These are phyloP conservation scores for Dipteronia dyeriana DNA, from an alignment of 345 rosid species.

Conservation along the genomic window DNA sequence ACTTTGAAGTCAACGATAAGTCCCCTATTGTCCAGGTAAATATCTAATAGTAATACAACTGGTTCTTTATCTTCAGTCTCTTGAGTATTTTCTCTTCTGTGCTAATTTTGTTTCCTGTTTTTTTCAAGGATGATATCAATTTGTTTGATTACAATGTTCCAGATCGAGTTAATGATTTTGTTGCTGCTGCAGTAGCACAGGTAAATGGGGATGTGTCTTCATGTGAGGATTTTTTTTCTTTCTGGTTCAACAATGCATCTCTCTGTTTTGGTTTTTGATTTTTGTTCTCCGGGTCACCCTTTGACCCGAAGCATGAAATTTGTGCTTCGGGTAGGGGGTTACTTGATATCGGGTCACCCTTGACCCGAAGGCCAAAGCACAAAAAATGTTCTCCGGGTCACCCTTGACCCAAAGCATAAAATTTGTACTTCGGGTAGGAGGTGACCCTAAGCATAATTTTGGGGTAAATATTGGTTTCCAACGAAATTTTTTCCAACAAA, in stretches of 20 bases:
- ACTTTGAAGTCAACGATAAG: constrained; percentile 82
- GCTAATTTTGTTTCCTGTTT: constrained; percentile 32
- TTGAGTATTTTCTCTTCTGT: constrained; percentile 8
- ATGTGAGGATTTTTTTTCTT: constrained; percentile 8
- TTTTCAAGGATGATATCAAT: constrained; percentile 67
- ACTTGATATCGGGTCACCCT: too few species aligned
- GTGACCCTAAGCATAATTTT: too few species aligned
- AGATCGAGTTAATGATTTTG: constrained; percentile 90
- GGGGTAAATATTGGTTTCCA: too few species aligned
- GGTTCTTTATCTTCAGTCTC: constrained; percentile 10
- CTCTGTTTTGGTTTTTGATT: constrained; percentile 6
- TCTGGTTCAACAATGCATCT: background rate
- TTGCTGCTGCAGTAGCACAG: constrained; percentile 91
- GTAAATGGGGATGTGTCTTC: constrained; percentile 34
- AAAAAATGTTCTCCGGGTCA: too few species aligned
- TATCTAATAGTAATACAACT: background rate
- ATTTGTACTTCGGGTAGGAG: too few species aligned
- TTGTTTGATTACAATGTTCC: constrained; percentile 94
- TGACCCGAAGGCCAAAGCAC: too few species aligned
- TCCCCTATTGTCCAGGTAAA: constrained; percentile 84
- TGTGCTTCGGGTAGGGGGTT: too few species aligned
- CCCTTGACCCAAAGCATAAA: too few species aligned
- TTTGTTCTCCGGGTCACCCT: too few species aligned
- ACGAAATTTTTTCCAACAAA: too few species aligned
- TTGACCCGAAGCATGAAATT: too few species aligned